A percentile compares a stretch with the other conserved stretches of the same genome.
Evolutionary conservation across 2,329 filamentous ascomycete genomes (phyloP).

Genomic region (Beauveria varroae): DNA sequence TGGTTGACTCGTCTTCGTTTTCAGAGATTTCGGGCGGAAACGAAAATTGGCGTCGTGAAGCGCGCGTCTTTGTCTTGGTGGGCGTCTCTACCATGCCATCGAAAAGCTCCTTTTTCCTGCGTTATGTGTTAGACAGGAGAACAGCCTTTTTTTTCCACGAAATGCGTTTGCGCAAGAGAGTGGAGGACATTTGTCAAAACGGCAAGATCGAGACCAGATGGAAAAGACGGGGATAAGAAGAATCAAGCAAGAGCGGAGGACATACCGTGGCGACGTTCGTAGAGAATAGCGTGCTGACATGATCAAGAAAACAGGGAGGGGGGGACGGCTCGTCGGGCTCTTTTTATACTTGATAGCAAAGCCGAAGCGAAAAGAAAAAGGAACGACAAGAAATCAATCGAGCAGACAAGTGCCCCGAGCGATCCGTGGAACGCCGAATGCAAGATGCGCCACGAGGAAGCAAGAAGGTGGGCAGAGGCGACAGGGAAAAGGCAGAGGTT

Average conservation of each 20-base stretch:
- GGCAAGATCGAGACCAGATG: not conserved
- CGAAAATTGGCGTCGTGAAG: conserved; percentile 43
- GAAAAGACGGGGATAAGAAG: conserved; percentile 7
- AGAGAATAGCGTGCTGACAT: conserved; percentile 33
- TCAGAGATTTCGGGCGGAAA: conserved; percentile 37
- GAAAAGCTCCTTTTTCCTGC: conserved; percentile 54
- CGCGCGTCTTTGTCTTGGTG: conserved; percentile 28
- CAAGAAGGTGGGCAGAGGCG: conserved; percentile 4
- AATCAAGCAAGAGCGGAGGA: not conserved
- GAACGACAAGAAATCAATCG: not conserved
- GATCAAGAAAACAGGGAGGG: conserved; percentile 8
- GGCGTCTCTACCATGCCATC: conserved; percentile 55
- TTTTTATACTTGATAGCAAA: conserved; percentile 1
- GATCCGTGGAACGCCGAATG: conserved; percentile 9
- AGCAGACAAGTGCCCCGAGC: not conserved
- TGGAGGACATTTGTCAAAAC: not conserved
- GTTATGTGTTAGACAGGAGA: not conserved
- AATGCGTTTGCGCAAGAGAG: not conserved
- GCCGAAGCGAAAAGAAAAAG: not conserved
- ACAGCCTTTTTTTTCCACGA: no score
- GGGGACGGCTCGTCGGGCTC: not conserved
- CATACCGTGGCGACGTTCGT: conserved; percentile 31
- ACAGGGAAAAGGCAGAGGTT: not conserved
- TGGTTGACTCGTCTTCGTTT: conserved; percentile 39
- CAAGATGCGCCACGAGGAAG: conserved; percentile 5